phyloP scores from a whole-genome alignment of 2,329 filamentous ascomycete genomes.

The Myriosclerotinia curreyana region DNA sequence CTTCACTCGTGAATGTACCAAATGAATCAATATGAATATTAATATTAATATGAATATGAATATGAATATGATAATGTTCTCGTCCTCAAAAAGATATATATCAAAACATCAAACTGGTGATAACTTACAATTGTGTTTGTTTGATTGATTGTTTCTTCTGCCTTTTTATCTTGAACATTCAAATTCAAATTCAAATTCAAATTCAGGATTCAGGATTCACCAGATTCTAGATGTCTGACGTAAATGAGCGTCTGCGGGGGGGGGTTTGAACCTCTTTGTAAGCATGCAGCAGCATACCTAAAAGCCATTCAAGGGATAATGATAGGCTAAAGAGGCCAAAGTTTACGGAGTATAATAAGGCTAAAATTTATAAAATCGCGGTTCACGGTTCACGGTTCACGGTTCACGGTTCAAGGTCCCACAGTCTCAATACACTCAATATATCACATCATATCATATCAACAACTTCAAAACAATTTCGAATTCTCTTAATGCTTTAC shows the following conservation, averaged over 20 bases:
- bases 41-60: neutral
- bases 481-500: slow-evolving; percentile 17
- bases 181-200: neutral
- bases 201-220: neutral
- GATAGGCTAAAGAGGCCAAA: too few species aligned
- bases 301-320: slow-evolving; percentile 8
- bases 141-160: too few species aligned
- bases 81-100: neutral
- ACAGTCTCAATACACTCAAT: neutral
- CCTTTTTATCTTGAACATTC: neutral
- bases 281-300: too few species aligned
- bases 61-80: neutral
- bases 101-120: neutral
- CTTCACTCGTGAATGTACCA: neutral
- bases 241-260: slow-evolving; percentile 16
- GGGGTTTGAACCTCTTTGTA: too few species aligned
- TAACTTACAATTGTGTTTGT: neutral
- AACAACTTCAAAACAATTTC: slow-evolving; percentile 12
- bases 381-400: slow-evolving; percentile 5
- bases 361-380: slow-evolving; percentile 16
- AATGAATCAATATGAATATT: neutral
- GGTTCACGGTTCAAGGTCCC: neutral
- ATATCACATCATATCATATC: too few species aligned
- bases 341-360: too few species aligned
- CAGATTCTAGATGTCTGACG: slow-evolving; percentile 18